phyloP scores from a whole-genome alignment of 2,329 filamentous ascomycete species.

The Calonectria ilicicola region DNA sequence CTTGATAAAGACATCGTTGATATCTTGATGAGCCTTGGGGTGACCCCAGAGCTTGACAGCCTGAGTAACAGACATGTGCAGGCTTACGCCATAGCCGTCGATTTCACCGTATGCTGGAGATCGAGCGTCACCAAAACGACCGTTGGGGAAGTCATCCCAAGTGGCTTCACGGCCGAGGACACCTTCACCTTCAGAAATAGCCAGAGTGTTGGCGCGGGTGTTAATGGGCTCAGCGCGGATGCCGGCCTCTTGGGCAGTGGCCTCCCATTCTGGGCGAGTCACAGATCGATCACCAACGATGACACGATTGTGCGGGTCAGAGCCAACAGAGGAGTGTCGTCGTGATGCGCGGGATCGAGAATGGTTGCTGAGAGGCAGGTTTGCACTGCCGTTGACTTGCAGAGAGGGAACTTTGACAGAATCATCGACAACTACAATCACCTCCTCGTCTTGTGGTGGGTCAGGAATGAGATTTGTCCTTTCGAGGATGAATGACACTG shows the following conservation, averaged over 20 bases:
- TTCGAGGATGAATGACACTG: constrained; percentile 93
- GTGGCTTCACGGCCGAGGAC: constrained; percentile 92
- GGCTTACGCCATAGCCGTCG: constrained; percentile 95
- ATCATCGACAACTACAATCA: constrained; percentile 59
- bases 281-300: constrained; percentile 77
- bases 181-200: constrained; percentile 94
- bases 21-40: constrained; percentile 76
- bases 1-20: constrained; percentile 82
- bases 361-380: constrained; percentile 47
- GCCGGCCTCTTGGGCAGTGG: constrained; percentile 80
- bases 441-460: constrained; percentile 64
- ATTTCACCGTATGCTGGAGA: constrained; percentile 97
- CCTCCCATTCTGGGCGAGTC: constrained; percentile 75
- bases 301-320: constrained; percentile 87
- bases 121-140: constrained; percentile 91
- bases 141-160: constrained; percentile 99
- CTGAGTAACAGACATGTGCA: constrained; percentile 89
- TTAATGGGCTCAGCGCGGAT: constrained; percentile 81
- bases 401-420: constrained; percentile 41
- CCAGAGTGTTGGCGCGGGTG: constrained; percentile 84
- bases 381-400: constrained; percentile 62
- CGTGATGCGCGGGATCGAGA: constrained; percentile 58
- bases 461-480: constrained; percentile 84
- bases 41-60: constrained; percentile 89
- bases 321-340: constrained; percentile 82